Base-by-base conservation (phyloP, 2,329 filamentous ascomycete species). In the Mycosphaerella arachidis region DNA sequence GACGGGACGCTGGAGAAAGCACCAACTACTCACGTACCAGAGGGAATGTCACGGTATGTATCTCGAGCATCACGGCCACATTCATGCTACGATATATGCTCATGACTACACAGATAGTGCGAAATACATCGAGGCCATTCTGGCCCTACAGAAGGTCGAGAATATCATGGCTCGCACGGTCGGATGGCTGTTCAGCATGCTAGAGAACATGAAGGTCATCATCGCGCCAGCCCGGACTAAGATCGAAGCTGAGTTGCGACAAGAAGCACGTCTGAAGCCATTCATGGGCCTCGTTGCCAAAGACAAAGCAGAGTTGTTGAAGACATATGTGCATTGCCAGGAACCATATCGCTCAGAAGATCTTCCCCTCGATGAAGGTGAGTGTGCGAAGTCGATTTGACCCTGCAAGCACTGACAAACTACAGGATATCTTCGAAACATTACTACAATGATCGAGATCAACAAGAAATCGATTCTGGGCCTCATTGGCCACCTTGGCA, bases 261-360 rank as follows among this genome's bases (percentile, higher is more conserved):
- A 94, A 72, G 89, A 94, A 66, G 77, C 95, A 9, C 88, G 92
- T 60, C 94, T 96, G 90, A 90, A 89, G 68, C 90, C 91, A 0
- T 96, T 95, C 69, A 79, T 87, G 0, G 73, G 78, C 7, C 82
- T 16, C 8, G 18, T 7, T 16, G 40, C 40, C 40, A 43, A 18
- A 43, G 40, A 43, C 13, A 18, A 37, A 20, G 55, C 55, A 57
- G 33, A 24, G 4, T 18, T 24, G 18, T 48, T 57, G 24, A 29
- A 40, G 29, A 46, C 31, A 12, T 27, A 46, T 27, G 13, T n/a
- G 13, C 7, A 4, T 7, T n/a, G 24, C 24, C 24, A 24, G 24
- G 24, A 24, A 24, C 24, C 24, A 24, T 24, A 24, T 24, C 24
- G 24, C 24, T 24, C 24, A 24, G 24, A 3, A 24, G 24, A 18